A percentile compares a stretch with the other conserved stretches of the same genome.
Evolutionary conservation across 2,329 filamentous ascomycete species (phyloP).

Genomic region (Diaporthe amygdali): DNA sequence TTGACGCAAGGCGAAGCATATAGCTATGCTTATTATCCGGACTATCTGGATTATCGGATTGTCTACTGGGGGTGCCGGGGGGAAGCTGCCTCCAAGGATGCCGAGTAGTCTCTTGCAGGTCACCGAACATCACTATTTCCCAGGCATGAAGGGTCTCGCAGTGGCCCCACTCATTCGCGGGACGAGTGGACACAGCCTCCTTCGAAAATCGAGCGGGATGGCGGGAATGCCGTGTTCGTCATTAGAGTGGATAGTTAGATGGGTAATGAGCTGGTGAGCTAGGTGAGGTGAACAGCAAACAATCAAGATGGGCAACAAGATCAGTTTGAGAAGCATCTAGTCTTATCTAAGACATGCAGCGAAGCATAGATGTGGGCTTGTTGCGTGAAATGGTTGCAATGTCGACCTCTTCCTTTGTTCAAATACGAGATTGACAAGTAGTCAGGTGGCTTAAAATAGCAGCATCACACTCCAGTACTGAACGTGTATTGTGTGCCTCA

Average conservation of each 20-base stretch:
- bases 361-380: background rate
- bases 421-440: slow-evolving; percentile 1
- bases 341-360: background rate
- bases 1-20: background rate
- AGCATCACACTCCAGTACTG: background rate
- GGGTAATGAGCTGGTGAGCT: too few species aligned
- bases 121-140: slow-evolving; percentile 2
- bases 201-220: background rate
- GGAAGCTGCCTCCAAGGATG: background rate
- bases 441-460: slow-evolving; percentile 5
- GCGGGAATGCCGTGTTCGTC: slow-evolving; percentile 9
- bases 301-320: background rate
- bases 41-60: background rate
- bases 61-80: background rate
- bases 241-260: too few species aligned
- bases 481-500: too few species aligned
- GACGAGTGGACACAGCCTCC: slow-evolving; percentile 2
- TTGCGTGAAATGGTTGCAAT: background rate
- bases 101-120: background rate
- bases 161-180: background rate
- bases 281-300: too few species aligned
- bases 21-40: background rate
- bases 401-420: background rate
- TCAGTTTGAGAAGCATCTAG: background rate
- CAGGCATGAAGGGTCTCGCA: slow-evolving; percentile 8